Evolutionary conservation across 2,329 filamentous ascomycete genomes (phyloP), one percentile per base, ranked within the genome.

Genomic region (Nigrograna mackinnonii): DNA sequence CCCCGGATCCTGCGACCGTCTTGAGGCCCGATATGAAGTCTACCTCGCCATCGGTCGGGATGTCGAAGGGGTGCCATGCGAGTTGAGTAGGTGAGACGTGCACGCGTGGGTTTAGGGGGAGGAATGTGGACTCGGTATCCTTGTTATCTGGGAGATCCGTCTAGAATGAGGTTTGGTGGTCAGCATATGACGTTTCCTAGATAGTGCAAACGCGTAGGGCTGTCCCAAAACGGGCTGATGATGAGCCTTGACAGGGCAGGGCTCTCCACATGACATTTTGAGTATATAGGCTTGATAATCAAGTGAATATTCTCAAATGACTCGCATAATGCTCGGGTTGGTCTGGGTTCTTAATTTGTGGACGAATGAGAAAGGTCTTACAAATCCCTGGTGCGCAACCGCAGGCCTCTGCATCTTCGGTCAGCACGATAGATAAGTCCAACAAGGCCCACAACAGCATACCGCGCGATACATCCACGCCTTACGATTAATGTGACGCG

Each of bases 371-470:
- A 17, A 11, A 17, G 18, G 21, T 22, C 64, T 65, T 55, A 68
- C 64, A 50, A 68, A 68, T 47, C 62, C 64, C 41, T 66, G 62
- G 41, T 69, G 66, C 2, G 66, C 66, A 22, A 68, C 65, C 4
- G 66, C 65, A 16, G 66, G 66, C 24, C 64, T 51, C n/a, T n/a
- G n/a, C n/a, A n/a, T n/a, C n/a, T n/a, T n/a, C n/a, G n/a, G n/a
- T n/a, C n/a, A n/a, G n/a, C n/a, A n/a, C n/a, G n/a, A n/a, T n/a
- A n/a, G n/a, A n/a, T n/a, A n/a, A n/a, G n/a, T n/a, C n/a, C n/a
- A n/a, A n/a, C n/a, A n/a, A n/a, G n/a, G n/a, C n/a, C n/a, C n/a
- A n/a, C n/a, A n/a, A n/a, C n/a, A n/a, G n/a, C n/a, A n/a, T n/a
- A n/a, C n/a, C 9, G 64, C 64, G 34, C 66, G 48, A 41, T 69